These are phyloP conservation scores for Polytrichum commune DNA, from an alignment of 225 moss, liverwort and hornwort species.

Conservation along the genomic window DNA sequence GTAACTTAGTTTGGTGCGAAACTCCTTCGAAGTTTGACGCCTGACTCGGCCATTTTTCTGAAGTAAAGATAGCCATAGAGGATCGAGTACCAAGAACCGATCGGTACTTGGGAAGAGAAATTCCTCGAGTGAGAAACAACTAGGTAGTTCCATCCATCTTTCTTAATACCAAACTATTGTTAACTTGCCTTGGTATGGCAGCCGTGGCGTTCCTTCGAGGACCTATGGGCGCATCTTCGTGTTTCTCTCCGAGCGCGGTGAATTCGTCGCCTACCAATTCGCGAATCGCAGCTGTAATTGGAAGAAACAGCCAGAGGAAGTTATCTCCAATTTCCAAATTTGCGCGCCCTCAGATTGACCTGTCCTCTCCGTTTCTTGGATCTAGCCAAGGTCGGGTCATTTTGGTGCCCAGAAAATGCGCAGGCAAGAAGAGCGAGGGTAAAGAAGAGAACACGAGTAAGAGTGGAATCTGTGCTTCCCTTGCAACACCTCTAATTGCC, in stretches of 20 bases:
- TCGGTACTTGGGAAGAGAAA: no score
- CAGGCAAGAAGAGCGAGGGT: neutral
- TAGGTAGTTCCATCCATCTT: no score
- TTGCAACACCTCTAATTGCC: slow-evolving; percentile 70
- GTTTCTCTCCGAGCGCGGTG: neutral
- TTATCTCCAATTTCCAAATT: neutral
- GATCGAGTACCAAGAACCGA: no score
- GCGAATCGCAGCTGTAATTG: no score
- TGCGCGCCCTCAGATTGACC: neutral
- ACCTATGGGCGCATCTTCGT: neutral
- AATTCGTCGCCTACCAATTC: neutral
- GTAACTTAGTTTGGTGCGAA: no score
- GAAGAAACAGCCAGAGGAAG: neutral
- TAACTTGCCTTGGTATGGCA: no score
- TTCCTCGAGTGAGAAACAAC: no score
- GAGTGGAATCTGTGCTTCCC: slow-evolving; percentile 17
- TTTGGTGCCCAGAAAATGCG: neutral
- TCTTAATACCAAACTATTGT: no score
- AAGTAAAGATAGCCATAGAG: no score
- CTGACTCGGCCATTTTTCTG: no score
- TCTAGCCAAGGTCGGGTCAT: neutral
- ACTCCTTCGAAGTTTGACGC: no score
- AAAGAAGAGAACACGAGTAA: neutral
- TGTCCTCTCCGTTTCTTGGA: slow-evolving; percentile 2
- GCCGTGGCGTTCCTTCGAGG: neutral